Percentiles rank a stretch among this genome's conserved stretches.
phyloP scores from a whole-genome alignment of 805 yeast genomes.

The Saccharomyces jurei region DNA sequence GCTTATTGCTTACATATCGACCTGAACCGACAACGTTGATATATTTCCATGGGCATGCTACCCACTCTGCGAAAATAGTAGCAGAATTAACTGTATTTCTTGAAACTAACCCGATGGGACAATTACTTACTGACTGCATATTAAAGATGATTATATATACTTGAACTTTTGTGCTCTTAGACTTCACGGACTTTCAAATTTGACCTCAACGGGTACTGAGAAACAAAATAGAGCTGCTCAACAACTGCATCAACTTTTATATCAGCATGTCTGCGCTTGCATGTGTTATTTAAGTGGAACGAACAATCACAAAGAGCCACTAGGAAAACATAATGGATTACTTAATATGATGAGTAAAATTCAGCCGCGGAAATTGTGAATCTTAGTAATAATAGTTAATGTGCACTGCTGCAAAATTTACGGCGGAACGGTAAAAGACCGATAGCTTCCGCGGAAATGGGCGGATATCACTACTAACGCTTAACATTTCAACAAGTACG shows the following conservation, averaged over 20 bases:
- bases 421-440: background rate
- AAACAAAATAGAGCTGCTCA: background rate
- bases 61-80: background rate
- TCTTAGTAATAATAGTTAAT: background rate
- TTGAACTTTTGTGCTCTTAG: background rate
- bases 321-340: background rate
- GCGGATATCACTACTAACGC: background rate
- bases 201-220: background rate
- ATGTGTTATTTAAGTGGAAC: background rate
- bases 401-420: background rate
- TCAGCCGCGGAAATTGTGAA: background rate
- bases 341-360: background rate
- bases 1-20: conserved; percentile 10
- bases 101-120: background rate
- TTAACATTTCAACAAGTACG: background rate
- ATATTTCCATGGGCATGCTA: background rate
- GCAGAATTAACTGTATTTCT: background rate
- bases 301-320: background rate
- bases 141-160: background rate
- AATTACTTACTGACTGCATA: background rate
- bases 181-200: background rate
- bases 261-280: background rate
- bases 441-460: background rate
- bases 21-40: conserved; percentile 2
- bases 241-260: background rate